Evolutionary conservation across 805 yeast species (phyloP).

Genomic region (Lipomyces yamanashiensis): DNA sequence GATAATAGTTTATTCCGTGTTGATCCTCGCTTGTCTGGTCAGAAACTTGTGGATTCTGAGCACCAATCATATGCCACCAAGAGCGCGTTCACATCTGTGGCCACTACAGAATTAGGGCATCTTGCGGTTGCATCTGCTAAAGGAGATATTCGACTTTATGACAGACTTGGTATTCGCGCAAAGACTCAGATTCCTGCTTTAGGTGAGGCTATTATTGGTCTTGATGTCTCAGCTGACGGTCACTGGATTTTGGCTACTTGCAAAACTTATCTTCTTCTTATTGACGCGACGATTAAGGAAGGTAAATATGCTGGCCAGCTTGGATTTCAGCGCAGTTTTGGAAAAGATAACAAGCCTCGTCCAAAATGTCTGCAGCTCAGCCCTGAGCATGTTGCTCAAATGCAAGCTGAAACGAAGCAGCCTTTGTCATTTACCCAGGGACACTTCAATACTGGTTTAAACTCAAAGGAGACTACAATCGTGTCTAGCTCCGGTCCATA

Average conservation of each 20-base stretch:
- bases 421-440: conserved; percentile 71
- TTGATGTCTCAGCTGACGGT: conserved; percentile 80
- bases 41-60: conserved; percentile 64
- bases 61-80: conserved; percentile 60
- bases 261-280: conserved; percentile 66
- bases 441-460: conserved; percentile 73
- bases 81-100: conserved; percentile 60
- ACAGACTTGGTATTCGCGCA: conserved; percentile 73
- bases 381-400: conserved; percentile 73
- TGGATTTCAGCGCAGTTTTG: conserved; percentile 71
- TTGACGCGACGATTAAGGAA: conserved; percentile 66
- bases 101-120: conserved; percentile 74
- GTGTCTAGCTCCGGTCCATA: conserved; percentile 82
- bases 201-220: conserved; percentile 71
- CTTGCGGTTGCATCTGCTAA: conserved; percentile 74
- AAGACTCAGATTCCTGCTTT: conserved; percentile 80
- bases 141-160: conserved; percentile 79
- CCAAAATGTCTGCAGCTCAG: conserved; percentile 69
- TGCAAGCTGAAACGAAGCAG: conserved; percentile 55
- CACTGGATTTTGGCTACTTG: conserved; percentile 83
- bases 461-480: conserved; percentile 67
- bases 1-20: conserved; percentile 68
- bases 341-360: conserved; percentile 65
- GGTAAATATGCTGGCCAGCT: conserved; percentile 63
- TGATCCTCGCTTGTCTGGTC: conserved; percentile 72